These are phyloP conservation scores for Hypoxylon sp. DNA, from an alignment of 2,329 filamentous ascomycete species.

Conservation along the genomic window DNA sequence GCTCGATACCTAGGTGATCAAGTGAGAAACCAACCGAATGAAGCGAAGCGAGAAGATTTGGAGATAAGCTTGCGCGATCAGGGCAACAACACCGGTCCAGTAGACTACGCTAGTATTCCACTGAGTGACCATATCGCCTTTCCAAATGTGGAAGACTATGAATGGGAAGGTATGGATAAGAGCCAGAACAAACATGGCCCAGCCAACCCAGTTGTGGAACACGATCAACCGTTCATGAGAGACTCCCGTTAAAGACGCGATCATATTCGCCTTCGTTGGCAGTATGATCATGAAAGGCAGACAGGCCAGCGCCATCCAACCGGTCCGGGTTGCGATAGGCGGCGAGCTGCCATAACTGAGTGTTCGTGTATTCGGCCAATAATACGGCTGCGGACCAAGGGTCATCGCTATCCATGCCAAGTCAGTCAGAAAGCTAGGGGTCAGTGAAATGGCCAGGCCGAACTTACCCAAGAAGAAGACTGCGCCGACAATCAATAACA, in stretches of 20 bases:
- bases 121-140: slow-evolving; percentile 63
- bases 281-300: slow-evolving; percentile 67
- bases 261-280: slow-evolving; percentile 69
- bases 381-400: slow-evolving; percentile 66
- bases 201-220: slow-evolving; percentile 69
- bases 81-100: slow-evolving; percentile 69
- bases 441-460: slow-evolving; percentile 37
- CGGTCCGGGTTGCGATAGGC: slow-evolving; percentile 66
- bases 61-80: slow-evolving; percentile 68
- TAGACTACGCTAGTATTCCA: slow-evolving; percentile 64
- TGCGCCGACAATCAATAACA: slow-evolving; percentile 58
- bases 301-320: slow-evolving; percentile 67
- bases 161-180: slow-evolving; percentile 73
- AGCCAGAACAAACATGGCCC: slow-evolving; percentile 69
- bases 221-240: slow-evolving; percentile 70
- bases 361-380: slow-evolving; percentile 64
- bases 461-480: slow-evolving; percentile 62
- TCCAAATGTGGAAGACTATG: slow-evolving; percentile 65
- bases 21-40: slow-evolving; percentile 59
- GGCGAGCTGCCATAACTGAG: slow-evolving; percentile 65
- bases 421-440: slow-evolving; percentile 18
- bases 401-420: slow-evolving; percentile 57
- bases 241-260: slow-evolving; percentile 68
- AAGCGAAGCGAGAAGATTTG: slow-evolving; percentile 67
- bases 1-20: background rate